These are phyloP conservation scores for Metschnikowia cerradonensis DNA, from an alignment of 805 yeast genomes.

Conservation along the genomic window DNA sequence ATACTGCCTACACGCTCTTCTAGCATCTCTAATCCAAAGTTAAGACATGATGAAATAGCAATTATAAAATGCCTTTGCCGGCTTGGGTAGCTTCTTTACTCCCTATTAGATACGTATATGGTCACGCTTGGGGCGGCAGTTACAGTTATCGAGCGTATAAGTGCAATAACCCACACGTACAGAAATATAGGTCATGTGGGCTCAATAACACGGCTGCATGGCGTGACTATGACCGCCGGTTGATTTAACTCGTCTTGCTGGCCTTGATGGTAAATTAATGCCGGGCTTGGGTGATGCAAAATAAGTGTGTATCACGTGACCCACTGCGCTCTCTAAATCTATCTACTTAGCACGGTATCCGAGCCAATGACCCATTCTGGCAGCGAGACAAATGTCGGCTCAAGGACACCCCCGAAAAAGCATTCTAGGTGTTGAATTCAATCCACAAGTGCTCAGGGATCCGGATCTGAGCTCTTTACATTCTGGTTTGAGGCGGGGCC, in stretches of 20 bases:
- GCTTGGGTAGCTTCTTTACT: no score
- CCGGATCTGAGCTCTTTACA: neutral
- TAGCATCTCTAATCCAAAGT: neutral
- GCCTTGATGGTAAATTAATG: neutral
- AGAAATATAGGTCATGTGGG: neutral
- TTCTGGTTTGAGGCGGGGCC: neutral
- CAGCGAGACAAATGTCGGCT: slow-evolving; percentile 1
- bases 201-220: neutral
- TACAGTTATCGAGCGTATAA: neutral
- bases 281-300: neutral
- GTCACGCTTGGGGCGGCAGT: no score
- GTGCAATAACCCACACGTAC: neutral
- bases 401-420: neutral
- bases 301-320: neutral
- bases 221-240: neutral
- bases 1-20: neutral
- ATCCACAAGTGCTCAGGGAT: neutral
- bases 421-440: neutral
- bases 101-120: no score
- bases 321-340: neutral
- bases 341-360: neutral
- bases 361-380: neutral
- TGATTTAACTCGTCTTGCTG: neutral
- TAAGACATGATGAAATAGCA: neutral
- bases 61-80: no score